These are phyloP conservation scores for Fusarium gaditjirri DNA, from an alignment of 2,329 filamentous ascomycete genomes.

Conservation along the genomic window DNA sequence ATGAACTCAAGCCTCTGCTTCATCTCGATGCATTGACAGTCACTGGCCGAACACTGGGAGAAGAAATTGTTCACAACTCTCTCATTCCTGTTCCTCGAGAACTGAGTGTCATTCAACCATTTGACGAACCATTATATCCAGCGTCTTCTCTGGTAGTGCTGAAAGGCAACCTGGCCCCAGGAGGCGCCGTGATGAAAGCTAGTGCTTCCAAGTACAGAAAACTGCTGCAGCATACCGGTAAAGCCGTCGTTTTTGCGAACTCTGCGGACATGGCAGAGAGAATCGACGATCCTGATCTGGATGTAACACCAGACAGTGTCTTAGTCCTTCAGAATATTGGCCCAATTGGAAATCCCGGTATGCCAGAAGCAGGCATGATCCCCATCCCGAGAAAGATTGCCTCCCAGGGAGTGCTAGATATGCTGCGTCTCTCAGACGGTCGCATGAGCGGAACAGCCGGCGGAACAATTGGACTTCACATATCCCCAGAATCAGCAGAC, in stretches of 20 bases:
- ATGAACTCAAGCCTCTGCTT: constrained; percentile 79
- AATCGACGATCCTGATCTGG: constrained; percentile 66
- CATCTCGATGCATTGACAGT: constrained; percentile 82
- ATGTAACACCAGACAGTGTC: constrained; percentile 69
- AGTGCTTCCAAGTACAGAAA: constrained; percentile 82
- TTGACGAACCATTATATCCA: constrained; percentile 73
- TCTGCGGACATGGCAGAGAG: constrained; percentile 80
- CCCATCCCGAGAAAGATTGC: constrained; percentile 80
- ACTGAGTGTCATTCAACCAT: constrained; percentile 69
- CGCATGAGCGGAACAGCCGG: constrained; percentile 88
- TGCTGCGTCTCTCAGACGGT: constrained; percentile 87
- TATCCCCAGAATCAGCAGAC: constrained; percentile 83
- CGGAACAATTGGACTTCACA: constrained; percentile 89
- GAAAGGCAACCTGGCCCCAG: constrained; percentile 83
- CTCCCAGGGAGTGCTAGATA: constrained; percentile 78
- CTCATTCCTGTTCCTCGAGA: constrained; percentile 60
- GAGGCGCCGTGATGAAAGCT: constrained; percentile 89
- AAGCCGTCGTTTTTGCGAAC: constrained; percentile 74
- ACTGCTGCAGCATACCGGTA: constrained; percentile 58
- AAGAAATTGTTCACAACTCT: constrained; percentile 79
- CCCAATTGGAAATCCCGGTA: constrained; percentile 88
- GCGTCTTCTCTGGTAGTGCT: constrained; percentile 86
- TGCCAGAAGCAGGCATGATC: constrained; percentile 82
- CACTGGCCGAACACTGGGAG: constrained; percentile 84
- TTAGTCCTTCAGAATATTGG: constrained; percentile 90